A percentile compares a stretch with the other conserved stretches of the same genome.
Conservation (phyloP, 768 basidiomycete genomes). For the Atractiella rhizophila region DNA sequence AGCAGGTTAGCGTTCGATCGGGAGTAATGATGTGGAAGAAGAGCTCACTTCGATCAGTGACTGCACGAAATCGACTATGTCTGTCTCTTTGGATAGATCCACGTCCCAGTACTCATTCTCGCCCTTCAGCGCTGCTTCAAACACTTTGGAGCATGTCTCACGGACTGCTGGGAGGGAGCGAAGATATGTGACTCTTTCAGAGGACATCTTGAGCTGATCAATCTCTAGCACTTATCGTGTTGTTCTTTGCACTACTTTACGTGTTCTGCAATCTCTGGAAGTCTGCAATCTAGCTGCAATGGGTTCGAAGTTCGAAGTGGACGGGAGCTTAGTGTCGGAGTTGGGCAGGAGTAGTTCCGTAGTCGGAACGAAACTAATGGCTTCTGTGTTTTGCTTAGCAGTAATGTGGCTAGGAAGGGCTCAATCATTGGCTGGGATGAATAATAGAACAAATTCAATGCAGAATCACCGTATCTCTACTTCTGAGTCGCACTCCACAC, state of each 20-base stretch:
- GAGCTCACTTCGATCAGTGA: no score
- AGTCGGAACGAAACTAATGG: no score
- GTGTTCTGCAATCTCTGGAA: neutral
- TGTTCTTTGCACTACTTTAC: neutral
- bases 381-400: no score
- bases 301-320: neutral
- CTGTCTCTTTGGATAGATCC: constrained; percentile 44
- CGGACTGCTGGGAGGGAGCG: constrained; percentile 72
- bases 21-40: no score
- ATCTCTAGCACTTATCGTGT: neutral
- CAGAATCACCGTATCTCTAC: no score
- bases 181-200: constrained; percentile 30
- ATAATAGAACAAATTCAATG: neutral
- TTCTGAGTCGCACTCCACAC: neutral
- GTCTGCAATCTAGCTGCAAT: neutral
- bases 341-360: neutral
- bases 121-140: constrained; percentile 45
- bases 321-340: neutral
- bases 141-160: constrained; percentile 52
- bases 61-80: no score
- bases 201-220: neutral
- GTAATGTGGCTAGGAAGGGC: no score
- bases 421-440: neutral
- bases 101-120: constrained; percentile 68
- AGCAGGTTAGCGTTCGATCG: no score